Percentiles rank a stretch among this genome's conserved stretches.
Evolutionary conservation across 257 asterid genomes (phyloP).

Genomic region (Petunia secreta): DNA sequence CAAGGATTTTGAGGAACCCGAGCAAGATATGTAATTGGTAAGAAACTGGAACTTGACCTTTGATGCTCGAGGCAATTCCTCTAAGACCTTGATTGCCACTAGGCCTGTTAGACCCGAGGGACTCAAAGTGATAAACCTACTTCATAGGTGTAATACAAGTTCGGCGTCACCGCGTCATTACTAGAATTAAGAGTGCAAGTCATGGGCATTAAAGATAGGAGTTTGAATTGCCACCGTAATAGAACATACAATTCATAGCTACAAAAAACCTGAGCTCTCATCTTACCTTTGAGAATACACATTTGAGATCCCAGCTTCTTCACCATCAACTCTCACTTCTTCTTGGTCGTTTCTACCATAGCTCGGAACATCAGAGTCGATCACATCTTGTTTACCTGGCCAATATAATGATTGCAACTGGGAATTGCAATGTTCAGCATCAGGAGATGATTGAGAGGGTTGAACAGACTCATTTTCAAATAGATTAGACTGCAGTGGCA

Average conservation of each 20-base stretch:
- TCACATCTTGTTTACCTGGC: constrained; percentile 49
- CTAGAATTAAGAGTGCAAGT: neutral
- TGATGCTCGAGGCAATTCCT: neutral
- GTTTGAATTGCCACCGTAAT: neutral
- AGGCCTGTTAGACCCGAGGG: neutral
- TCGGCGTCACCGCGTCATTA: neutral
- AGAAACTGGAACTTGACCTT: constrained; percentile 5
- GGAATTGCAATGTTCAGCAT: constrained; percentile 50
- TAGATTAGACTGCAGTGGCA: constrained; percentile 50
- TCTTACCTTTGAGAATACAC: constrained; percentile 75
- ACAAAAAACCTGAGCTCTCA: neutral
- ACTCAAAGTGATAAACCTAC: neutral
- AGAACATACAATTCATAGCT: neutral
- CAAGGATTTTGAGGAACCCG: too few species aligned
- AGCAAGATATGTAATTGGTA: neutral
- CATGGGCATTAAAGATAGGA: neutral
- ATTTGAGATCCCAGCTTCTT: constrained; percentile 55
- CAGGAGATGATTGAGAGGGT: constrained; percentile 49
- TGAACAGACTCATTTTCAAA: constrained; percentile 54
- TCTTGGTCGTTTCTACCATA: constrained; percentile 44
- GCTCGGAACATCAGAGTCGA: constrained; percentile 48
- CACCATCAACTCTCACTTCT: constrained; percentile 50
- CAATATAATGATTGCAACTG: constrained; percentile 49
- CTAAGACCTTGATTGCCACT: neutral
- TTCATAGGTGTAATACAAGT: constrained; percentile 4